Percentiles rank a stretch among this genome's conserved stretches.
phyloP scores from a whole-genome alignment of 2,329 filamentous ascomycete genomes.

The Cladosporium sp. region DNA sequence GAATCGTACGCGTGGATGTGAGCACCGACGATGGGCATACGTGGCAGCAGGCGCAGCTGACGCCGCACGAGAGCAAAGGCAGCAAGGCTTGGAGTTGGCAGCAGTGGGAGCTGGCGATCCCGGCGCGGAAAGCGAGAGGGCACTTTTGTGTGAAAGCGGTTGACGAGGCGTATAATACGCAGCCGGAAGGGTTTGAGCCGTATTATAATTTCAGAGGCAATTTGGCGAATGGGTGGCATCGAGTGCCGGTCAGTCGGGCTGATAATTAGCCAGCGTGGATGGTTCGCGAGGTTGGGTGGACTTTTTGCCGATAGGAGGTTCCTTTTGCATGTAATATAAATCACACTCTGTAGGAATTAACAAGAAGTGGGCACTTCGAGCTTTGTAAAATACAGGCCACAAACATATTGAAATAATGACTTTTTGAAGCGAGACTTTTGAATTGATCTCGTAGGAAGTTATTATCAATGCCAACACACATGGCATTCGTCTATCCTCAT shows the following conservation, averaged over 20 bases:
- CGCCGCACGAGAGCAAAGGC: conserved; percentile 48
- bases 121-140: conserved; percentile 40
- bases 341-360: too few relatives aligned
- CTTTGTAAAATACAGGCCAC: too few relatives aligned
- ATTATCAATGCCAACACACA: too few relatives aligned
- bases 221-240: conserved; percentile 64
- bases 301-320: too few relatives aligned
- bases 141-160: conserved; percentile 62
- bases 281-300: too few relatives aligned
- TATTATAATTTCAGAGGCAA: conserved; percentile 64
- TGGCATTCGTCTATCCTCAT: too few relatives aligned
- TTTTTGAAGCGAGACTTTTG: too few relatives aligned
- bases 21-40: conserved; percentile 59
- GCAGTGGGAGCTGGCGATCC: conserved; percentile 51
- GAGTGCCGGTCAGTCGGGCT: conserved; percentile 35
- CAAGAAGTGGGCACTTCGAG: too few relatives aligned
- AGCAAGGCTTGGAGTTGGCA: conserved; percentile 61
- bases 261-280: not conserved
- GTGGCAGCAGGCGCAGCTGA: conserved; percentile 60
- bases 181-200: conserved; percentile 57
- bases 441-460: too few relatives aligned
- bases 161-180: conserved; percentile 63
- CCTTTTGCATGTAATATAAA: too few relatives aligned
- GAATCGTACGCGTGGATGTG: conserved; percentile 63
- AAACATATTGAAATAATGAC: too few relatives aligned